Conservation (phyloP, 2,329 filamentous ascomycete genomes). For the Thelonectria blattea region DNA sequence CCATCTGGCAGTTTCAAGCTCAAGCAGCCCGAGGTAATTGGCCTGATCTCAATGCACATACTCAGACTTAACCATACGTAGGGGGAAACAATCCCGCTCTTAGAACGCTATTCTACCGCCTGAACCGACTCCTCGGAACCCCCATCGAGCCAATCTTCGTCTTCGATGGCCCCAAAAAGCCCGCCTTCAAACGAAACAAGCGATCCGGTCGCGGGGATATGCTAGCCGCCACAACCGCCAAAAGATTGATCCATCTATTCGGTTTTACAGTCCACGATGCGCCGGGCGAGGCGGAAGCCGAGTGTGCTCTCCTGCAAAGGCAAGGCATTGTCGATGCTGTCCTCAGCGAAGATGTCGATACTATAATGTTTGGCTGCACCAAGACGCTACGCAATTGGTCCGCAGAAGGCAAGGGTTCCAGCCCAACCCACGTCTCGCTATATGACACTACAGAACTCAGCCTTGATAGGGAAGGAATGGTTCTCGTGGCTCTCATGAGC, state of each 20-base stretch:
- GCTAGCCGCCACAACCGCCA: conserved; percentile 76
- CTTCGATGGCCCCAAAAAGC: conserved; percentile 86
- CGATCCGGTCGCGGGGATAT: conserved; percentile 68
- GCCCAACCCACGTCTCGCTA: conserved; percentile 84
- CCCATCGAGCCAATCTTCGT: conserved; percentile 90
- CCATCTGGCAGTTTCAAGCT: conserved; percentile 96
- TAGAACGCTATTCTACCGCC: conserved; percentile 89
- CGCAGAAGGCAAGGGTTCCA: conserved; percentile 67
- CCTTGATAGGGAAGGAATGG: conserved; percentile 86
- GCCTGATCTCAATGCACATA: neutral
- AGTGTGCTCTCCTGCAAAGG: conserved; percentile 86
- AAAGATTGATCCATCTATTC: conserved; percentile 83
- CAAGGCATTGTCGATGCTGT: conserved; percentile 90
- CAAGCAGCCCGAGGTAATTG: conserved; percentile 74
- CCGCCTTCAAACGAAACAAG: conserved; percentile 87
- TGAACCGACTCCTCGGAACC: conserved; percentile 75
- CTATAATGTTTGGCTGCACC: conserved; percentile 93
- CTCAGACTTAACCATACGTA: conserved; percentile 36
- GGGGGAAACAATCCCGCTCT: conserved; percentile 89
- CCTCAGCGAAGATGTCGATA: conserved; percentile 94
- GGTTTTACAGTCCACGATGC: conserved; percentile 85
- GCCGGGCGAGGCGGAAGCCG: conserved; percentile 93
- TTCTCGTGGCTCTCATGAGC: conserved; percentile 91
- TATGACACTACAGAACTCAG: conserved; percentile 71
- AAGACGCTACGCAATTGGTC: conserved; percentile 84